phyloP scores from a whole-genome alignment of 2,329 filamentous ascomycete species.

The Aspergillus quadricinctus region DNA sequence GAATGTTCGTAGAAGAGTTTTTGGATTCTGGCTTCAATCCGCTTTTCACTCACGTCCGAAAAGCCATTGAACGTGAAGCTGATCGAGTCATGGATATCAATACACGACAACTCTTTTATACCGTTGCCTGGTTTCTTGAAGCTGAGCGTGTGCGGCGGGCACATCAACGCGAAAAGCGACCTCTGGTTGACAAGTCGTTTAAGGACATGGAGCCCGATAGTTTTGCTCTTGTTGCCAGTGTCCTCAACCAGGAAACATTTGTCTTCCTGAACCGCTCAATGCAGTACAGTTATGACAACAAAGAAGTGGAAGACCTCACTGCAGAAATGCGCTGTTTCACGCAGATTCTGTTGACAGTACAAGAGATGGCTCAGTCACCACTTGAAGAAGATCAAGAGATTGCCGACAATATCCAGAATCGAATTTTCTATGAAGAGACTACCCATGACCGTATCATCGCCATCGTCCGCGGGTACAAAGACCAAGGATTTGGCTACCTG shows the following conservation, averaged over 20 bases:
- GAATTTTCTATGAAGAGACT: slow-evolving; percentile 96
- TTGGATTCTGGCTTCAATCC: slow-evolving; percentile 95
- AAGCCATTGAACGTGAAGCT: slow-evolving; percentile 84
- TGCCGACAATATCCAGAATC: slow-evolving; percentile 91
- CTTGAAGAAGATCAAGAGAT: slow-evolving; percentile 96
- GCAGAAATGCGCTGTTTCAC: slow-evolving; percentile 92
- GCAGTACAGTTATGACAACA: slow-evolving; percentile 72
- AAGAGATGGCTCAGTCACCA: slow-evolving; percentile 80
- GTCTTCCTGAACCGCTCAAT: slow-evolving; percentile 81
- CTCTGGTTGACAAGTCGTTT: slow-evolving; percentile 43
- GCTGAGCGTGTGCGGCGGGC: slow-evolving; percentile 72
- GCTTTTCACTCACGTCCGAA: slow-evolving; percentile 76
- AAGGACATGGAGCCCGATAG: slow-evolving; percentile 63
- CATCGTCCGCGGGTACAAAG: slow-evolving; percentile 81
- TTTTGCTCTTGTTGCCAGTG: slow-evolving; percentile 81
- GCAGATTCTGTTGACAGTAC: slow-evolving; percentile 85
- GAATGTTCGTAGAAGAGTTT: slow-evolving; percentile 85
- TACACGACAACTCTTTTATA: slow-evolving; percentile 82
- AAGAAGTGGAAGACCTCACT: slow-evolving; percentile 81
- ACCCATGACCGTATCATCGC: slow-evolving; percentile 83
- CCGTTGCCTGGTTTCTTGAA: slow-evolving; percentile 87
- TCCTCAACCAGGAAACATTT: slow-evolving; percentile 93
- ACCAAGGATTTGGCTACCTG: slow-evolving; percentile 89
- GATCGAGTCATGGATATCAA: slow-evolving; percentile 75
- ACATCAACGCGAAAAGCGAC: slow-evolving; percentile 51